Percentiles rank a stretch among this genome's conserved stretches.
phyloP scores from a whole-genome alignment of 352 stramenopile genomes.

The Pythium oligandrum region DNA sequence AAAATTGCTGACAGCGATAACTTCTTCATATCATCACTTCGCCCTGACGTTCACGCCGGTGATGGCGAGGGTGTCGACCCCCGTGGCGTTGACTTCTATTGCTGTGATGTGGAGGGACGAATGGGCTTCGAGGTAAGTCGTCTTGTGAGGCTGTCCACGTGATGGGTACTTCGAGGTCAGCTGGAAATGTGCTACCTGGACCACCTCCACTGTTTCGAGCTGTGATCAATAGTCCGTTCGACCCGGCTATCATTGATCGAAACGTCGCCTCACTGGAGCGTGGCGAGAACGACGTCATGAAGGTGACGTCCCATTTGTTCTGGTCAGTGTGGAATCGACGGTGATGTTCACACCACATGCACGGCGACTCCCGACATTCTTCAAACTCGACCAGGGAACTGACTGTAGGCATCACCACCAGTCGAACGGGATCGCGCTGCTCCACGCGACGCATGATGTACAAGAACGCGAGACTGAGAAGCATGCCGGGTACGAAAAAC shows the following conservation, averaged over 20 bases:
- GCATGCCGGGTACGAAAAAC: conserved; percentile 44
- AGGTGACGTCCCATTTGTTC: conserved; percentile 57
- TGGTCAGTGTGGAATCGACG: conserved; percentile 52
- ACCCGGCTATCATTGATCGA: background rate
- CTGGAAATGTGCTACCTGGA: no score
- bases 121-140: no score
- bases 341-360: conserved; percentile 71
- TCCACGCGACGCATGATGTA: conserved; percentile 76
- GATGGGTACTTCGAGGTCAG: no score
- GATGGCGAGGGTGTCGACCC: no score
- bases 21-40: no score
- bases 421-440: conserved; percentile 44
- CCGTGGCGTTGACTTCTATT: no score
- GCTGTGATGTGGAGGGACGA: no score
- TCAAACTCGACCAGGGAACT: conserved; percentile 64
- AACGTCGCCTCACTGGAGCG: conserved; percentile 55
- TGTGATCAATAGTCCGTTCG: no score
- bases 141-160: no score
- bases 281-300: conserved; percentile 47
- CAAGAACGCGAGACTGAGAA: conserved; percentile 56
- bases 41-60: no score
- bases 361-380: conserved; percentile 53
- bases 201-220: no score
- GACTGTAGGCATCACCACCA: conserved; percentile 38
- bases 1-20: no score